A percentile compares a stretch with the other conserved stretches of the same genome.
Conservation (phyloP, 352 stramenopile genomes). For the Saprolegnia parasitica region DNA sequence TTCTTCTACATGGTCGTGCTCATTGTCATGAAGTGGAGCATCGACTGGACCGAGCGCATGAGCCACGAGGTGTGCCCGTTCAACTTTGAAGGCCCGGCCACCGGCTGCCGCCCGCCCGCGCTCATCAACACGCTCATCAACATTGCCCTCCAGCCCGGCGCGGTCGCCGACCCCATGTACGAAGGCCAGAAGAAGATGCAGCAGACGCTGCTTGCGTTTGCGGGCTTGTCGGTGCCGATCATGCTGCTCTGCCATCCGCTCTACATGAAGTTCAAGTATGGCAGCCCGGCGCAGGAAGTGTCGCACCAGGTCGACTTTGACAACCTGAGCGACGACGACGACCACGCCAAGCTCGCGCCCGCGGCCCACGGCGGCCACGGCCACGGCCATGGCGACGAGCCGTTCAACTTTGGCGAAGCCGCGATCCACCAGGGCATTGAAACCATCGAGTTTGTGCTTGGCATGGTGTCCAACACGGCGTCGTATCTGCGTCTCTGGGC, state of each 20-base stretch:
- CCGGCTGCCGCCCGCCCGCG: constrained; percentile 94
- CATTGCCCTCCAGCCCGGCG: constrained; percentile 93
- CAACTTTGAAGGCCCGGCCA: constrained; percentile 90
- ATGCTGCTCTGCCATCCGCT: constrained; percentile 96
- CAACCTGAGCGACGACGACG: constrained; percentile 50
- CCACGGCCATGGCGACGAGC: constrained; percentile 47
- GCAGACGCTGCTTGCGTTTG: constrained; percentile 90
- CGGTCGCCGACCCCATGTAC: constrained; percentile 95
- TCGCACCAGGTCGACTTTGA: constrained; percentile 63
- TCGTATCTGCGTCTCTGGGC: constrained; percentile 99
- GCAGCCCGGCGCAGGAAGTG: constrained; percentile 47
- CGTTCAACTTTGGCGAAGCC: constrained; percentile 95
- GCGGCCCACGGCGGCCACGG: constrained; percentile 34
- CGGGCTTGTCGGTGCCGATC: constrained; percentile 93
- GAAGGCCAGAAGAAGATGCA: constrained; percentile 86
- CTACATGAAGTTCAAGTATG: constrained; percentile 77
- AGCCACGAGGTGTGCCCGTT: constrained; percentile 87
- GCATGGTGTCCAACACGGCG: constrained; percentile 99
- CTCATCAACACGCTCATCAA: constrained; percentile 99
- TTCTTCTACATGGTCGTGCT: constrained; percentile 99
- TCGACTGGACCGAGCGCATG: constrained; percentile 97
- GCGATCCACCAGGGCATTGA: constrained; percentile 99
- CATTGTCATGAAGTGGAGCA: constrained; percentile 99
- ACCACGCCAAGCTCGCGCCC: constrained; percentile 48
- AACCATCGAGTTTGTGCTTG: constrained; percentile 99